Conservation (phyloP, 1,284 basidiomycete species). For the Ganoderma multipileum region DNA sequence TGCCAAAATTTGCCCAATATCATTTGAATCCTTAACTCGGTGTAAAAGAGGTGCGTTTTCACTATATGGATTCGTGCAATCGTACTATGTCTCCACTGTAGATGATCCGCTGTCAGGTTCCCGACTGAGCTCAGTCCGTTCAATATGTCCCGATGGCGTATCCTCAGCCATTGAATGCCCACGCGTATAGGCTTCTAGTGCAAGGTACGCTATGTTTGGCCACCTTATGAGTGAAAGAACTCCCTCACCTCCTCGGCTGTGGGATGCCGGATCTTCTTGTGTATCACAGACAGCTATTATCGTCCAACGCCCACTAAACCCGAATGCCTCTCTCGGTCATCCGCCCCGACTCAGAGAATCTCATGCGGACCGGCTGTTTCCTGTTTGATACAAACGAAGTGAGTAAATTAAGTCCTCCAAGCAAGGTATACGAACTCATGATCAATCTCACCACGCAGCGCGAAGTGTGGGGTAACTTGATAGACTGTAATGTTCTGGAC, state of each 20-base stretch:
- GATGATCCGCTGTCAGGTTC: background rate
- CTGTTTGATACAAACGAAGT: background rate
- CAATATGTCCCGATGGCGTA: background rate
- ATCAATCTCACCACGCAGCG: background rate
- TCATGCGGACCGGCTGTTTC: background rate
- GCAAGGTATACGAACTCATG: background rate
- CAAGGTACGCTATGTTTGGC: background rate
- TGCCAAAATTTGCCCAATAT: no score
- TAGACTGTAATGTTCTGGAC: background rate
- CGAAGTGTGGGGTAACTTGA: conserved; percentile 3
- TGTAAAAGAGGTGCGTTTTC: background rate
- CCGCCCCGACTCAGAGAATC: background rate
- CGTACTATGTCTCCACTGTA: background rate
- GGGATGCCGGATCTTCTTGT: background rate
- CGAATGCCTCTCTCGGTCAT: background rate
- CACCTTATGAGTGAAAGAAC: background rate
- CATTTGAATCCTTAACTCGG: no score
- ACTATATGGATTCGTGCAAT: background rate
- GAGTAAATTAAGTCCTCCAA: background rate
- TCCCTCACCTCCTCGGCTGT: background rate
- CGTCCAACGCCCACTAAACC: background rate
- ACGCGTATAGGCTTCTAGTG: background rate
- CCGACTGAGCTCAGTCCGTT: background rate
- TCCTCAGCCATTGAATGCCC: background rate
- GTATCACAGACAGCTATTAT: background rate